phyloP scores from a whole-genome alignment of 441 rosid genomes.

The Populus hybrid region DNA sequence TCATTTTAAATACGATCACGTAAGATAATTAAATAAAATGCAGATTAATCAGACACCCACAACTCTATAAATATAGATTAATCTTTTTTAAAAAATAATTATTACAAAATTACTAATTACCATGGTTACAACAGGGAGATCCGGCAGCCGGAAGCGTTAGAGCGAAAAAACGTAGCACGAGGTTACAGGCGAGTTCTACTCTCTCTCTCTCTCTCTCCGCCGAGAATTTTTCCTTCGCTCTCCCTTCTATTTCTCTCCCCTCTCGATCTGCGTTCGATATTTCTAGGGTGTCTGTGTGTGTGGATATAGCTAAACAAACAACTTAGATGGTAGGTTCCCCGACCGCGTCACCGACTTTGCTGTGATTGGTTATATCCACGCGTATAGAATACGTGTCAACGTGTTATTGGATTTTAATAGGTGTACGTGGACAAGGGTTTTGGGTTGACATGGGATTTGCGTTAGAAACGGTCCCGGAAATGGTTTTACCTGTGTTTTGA shows the following conservation, averaged over 20 bases:
- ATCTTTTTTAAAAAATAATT: too few species aligned
- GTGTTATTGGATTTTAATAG: neutral
- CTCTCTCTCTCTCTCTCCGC: constrained; percentile 8
- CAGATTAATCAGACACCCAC: neutral
- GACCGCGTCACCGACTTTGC: constrained; percentile 24
- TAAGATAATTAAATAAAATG: neutral
- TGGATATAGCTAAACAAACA: neutral
- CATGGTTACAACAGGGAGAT: constrained; percentile 32
- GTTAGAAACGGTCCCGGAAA: neutral
- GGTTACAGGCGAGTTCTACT: constrained; percentile 3
- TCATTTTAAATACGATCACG: too few species aligned
- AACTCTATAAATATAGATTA: neutral
- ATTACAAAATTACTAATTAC: constrained; percentile 15
- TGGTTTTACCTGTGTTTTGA: neutral
- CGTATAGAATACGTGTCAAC: neutral
- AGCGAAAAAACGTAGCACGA: constrained; percentile 18
- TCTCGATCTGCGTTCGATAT: neutral
- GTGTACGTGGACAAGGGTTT: neutral
- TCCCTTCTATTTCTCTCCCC: neutral
- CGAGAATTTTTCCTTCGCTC: constrained; percentile 2
- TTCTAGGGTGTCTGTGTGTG: neutral
- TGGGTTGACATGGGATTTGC: neutral
- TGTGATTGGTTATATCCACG: constrained; percentile 23
- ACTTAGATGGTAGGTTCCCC: neutral
- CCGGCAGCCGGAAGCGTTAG: constrained; percentile 15